A percentile compares a stretch with the other conserved stretches of the same genome.
These are phyloP conservation scores for Coemansia sp. DNA, from an alignment of 192 early-diverging fungal species.

Conservation along the genomic window DNA sequence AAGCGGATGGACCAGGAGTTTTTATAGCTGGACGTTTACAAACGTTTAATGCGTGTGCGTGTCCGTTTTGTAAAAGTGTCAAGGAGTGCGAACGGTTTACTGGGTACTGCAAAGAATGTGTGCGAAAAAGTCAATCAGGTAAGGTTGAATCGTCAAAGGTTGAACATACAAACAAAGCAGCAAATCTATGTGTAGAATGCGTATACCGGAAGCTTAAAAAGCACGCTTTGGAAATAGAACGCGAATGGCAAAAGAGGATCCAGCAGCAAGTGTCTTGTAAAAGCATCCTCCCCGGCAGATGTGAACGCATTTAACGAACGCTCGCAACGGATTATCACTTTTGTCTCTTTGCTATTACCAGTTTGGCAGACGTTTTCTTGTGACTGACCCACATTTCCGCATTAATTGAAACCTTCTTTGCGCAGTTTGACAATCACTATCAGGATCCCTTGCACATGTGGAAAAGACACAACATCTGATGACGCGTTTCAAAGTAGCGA, in stretches of 20 bases:
- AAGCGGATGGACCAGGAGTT: background rate
- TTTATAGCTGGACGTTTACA: background rate
- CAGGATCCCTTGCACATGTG: background rate
- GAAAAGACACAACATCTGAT: background rate
- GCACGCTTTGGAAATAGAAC: background rate
- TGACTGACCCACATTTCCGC: background rate
- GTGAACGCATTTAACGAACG: background rate
- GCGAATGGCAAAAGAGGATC: background rate
- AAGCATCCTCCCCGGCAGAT: background rate
- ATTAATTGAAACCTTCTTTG: constrained; percentile 1
- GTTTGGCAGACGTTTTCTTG: background rate
- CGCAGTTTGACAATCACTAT: background rate
- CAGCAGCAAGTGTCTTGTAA: background rate
- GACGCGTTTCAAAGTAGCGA: background rate
- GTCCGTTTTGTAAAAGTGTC: background rate
- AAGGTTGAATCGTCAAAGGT: background rate
- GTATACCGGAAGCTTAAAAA: background rate
- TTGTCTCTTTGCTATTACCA: background rate
- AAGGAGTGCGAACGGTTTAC: background rate
- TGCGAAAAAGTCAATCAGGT: constrained; percentile 2
- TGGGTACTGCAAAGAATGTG: background rate
- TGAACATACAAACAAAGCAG: constrained; percentile 7
- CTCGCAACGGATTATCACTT: background rate
- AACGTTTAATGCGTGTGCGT: background rate
- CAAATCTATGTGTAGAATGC: constrained; percentile 13